Base-by-base conservation (phyloP, 352 stramenopile species). In the Stephanocyclus meneghinianus region DNA sequence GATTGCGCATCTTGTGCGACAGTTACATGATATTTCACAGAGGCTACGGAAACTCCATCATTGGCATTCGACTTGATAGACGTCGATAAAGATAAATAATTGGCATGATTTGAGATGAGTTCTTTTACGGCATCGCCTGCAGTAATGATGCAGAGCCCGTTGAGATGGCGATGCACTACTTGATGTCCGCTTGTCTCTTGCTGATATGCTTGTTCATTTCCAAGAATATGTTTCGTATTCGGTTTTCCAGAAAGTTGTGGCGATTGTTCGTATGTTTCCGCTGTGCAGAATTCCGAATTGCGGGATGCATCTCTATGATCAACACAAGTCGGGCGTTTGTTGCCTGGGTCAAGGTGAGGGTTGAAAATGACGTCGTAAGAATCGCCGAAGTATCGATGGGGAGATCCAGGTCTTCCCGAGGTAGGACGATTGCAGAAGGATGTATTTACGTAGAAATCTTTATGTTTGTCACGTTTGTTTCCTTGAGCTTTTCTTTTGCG, bases 131-230 rank as follows among this genome's bases (percentile, higher is more conserved):
- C 29, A 30, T 88, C 56, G 0, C 83, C 85, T 21, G 76, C 85
- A 30, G 87, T 92, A 8, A 91, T 71, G 15, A 92, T 81, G 60
- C 78, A 88, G 11, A 91, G 66, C 37, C 80, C 83, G 66, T 91
- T 92, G 13, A 77, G 72, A 78, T 92, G 85, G 7, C 71, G 71
- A 71, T 92, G 85, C 15, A 92, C 76, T 18, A 90, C 72, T 77
- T 91, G 84, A 64, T 30, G 45, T 13, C 42, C 30, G 16, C 42
- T 15, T 50, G 15, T 61, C 32, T 21, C 15, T 50, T 65, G 3
- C 1, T 56, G 53, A 62, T 26, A 44, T 8, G 37, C 16, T 42
- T 3, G 11, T 62, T 40, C 35, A 40, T 4, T 40, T 40, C 35
- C 35, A 40, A 9, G 35, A 40, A 40, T 40, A 0, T 40, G 4